These are phyloP conservation scores for Catunica adiposa DNA, from an alignment of 2,329 filamentous ascomycete genomes.

Conservation along the genomic window DNA sequence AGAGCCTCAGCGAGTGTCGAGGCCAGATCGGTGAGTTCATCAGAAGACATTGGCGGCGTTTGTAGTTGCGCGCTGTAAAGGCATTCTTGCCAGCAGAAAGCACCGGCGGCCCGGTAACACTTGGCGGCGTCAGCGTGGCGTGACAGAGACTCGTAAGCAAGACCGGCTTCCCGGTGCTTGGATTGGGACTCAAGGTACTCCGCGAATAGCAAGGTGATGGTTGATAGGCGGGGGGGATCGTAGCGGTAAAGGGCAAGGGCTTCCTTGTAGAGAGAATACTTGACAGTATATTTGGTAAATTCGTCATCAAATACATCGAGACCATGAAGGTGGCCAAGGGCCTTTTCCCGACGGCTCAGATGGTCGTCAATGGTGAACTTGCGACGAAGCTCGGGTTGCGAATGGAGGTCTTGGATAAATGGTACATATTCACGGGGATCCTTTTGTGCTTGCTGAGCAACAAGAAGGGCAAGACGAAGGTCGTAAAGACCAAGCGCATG, in stretches of 20 bases:
- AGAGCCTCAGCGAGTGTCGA: slow-evolving; percentile 59
- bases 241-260: slow-evolving; percentile 76
- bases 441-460: slow-evolving; percentile 90
- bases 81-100: slow-evolving; percentile 71
- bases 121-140: slow-evolving; percentile 60
- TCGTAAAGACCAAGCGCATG: slow-evolving; percentile 82
- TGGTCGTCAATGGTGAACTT: slow-evolving; percentile 81
- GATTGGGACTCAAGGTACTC: slow-evolving; percentile 58
- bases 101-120: slow-evolving; percentile 68
- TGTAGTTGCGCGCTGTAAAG: slow-evolving; percentile 62
- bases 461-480: slow-evolving; percentile 71
- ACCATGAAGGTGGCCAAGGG: slow-evolving; percentile 57
- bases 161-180: slow-evolving; percentile 67
- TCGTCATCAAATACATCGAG: slow-evolving; percentile 64
- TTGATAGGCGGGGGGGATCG: slow-evolving; percentile 46
- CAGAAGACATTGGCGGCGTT: slow-evolving; percentile 38
- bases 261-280: slow-evolving; percentile 61
- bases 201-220: slow-evolving; percentile 65
- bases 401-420: slow-evolving; percentile 76
- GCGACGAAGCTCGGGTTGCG: slow-evolving; percentile 51
- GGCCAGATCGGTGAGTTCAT: slow-evolving; percentile 52
- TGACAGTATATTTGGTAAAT: slow-evolving; percentile 53
- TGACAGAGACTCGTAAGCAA: slow-evolving; percentile 74
- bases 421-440: slow-evolving; percentile 91
- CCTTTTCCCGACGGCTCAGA: slow-evolving; percentile 59